These are phyloP conservation scores for Retiboletus flavoniger DNA, from an alignment of 1,284 basidiomycete genomes.

Conservation along the genomic window DNA sequence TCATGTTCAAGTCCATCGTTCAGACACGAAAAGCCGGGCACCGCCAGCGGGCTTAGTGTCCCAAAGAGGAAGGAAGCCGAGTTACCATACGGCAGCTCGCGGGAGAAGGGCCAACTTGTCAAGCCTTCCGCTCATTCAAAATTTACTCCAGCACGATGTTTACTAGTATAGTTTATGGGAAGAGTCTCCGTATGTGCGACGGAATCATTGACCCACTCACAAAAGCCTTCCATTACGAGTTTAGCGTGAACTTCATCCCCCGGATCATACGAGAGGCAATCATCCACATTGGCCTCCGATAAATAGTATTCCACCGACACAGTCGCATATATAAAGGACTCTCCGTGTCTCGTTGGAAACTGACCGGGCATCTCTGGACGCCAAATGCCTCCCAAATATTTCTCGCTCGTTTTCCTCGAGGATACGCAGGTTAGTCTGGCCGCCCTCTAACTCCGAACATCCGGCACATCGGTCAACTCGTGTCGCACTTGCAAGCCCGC, in stretches of 20 bases:
- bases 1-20: constrained; percentile 4
- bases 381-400: not conserved
- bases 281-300: constrained; percentile 23
- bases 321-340: constrained; percentile 18
- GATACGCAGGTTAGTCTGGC: constrained; percentile 1
- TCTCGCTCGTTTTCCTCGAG: not conserved
- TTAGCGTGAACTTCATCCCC: not conserved
- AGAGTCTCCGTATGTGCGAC: not conserved
- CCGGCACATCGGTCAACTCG: not conserved
- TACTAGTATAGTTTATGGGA: not conserved
- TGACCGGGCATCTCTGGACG: not conserved
- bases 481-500: not conserved
- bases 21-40: constrained; percentile 1
- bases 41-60: constrained; percentile 2
- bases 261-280: constrained; percentile 14
- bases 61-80: constrained; percentile 25
- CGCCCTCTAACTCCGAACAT: not conserved
- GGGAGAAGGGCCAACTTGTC: constrained; percentile 14
- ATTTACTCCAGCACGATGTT: not conserved
- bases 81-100: constrained; percentile 13
- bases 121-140: not conserved
- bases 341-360: not conserved
- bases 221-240: not conserved
- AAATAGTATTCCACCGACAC: not conserved
- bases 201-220: constrained; percentile 20